Evolutionary conservation across 139 green algal genomes (phyloP), one percentile per base, ranked within the genome.

Genomic region (Spirogloea muscicola): DNA sequence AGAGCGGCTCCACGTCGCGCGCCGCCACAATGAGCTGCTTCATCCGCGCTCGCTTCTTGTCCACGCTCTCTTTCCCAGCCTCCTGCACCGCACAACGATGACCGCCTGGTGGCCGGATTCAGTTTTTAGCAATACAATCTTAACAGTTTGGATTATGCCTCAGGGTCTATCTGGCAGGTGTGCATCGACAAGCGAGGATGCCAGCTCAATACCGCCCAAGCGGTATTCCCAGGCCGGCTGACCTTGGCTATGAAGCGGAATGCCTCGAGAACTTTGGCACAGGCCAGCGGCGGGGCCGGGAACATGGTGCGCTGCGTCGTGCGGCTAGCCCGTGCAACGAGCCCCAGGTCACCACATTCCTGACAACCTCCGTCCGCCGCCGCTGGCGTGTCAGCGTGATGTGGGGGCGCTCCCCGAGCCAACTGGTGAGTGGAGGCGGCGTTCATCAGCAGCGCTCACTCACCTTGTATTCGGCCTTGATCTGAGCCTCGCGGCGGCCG

Each of bases 21-120:
- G 85, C 82, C 2, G 88, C 80, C n/a, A 86, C 87, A 39, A 99
- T 81, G 67, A 99, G 85, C 79, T 94, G 93, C 46, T 87, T 86
- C 51, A 98, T 96, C 2, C 62, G 44, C 21, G 40, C 62, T 33
- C 70, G 59, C 62, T 77, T 76, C 62, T 80, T 80, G 27, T 80
- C 72, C 27, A 37, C 3, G 25, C 72, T 80, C 46, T 64, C 18
- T 21, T 3, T 64, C 27, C 72, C 72, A 1, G 72, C 31, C 31
- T 79, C 70, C 70, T 76, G 64, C 42, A 29, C 5, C n/a, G n/a
- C n/a, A n/a, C n/a, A n/a, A n/a, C n/a, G n/a, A n/a, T n/a, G n/a
- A n/a, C n/a, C n/a, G n/a, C 13, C 44, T 52, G 13, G 13, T 52
- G 44, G 16, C 16, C 44, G 13, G 13, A 16, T 52, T 52, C 44